A percentile compares a stretch with the other conserved stretches of the same genome.
These are phyloP conservation scores for Xylaria sp. DNA, from an alignment of 2,329 filamentous ascomycete genomes.

Conservation along the genomic window DNA sequence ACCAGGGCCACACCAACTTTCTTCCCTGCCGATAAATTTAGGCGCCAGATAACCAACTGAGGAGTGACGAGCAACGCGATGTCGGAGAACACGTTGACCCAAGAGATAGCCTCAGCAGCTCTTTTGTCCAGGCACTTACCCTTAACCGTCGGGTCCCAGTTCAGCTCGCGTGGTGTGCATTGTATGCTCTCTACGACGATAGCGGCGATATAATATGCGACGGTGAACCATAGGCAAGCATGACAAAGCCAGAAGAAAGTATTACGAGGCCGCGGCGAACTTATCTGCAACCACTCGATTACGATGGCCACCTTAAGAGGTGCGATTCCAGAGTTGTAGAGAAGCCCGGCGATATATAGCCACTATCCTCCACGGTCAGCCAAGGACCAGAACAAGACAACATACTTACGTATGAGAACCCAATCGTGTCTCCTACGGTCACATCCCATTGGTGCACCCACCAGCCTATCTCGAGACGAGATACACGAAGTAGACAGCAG, in stretches of 20 bases:
- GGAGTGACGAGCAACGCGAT: slow-evolving; percentile 19
- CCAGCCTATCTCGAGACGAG: slow-evolving; percentile 30
- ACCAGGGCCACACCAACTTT: slow-evolving; percentile 21
- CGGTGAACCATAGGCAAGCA: slow-evolving; percentile 24
- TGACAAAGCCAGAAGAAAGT: slow-evolving; percentile 32
- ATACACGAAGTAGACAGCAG: slow-evolving; percentile 26
- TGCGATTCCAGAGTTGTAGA: slow-evolving; percentile 29
- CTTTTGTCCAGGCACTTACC: slow-evolving; percentile 27
- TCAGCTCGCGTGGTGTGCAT: slow-evolving; percentile 27
- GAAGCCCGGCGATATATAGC: slow-evolving; percentile 29
- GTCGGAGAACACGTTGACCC: slow-evolving; percentile 27
- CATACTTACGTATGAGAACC: slow-evolving; percentile 13
- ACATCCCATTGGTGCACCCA: slow-evolving; percentile 36
- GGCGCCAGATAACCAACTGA: slow-evolving; percentile 29
- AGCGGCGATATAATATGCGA: slow-evolving; percentile 22
- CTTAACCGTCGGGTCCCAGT: slow-evolving; percentile 31
- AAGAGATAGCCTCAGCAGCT: slow-evolving; percentile 18
- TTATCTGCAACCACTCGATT: slow-evolving; percentile 29
- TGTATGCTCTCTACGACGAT: slow-evolving; percentile 29
- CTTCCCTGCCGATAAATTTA: slow-evolving; percentile 2
- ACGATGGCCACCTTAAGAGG: slow-evolving; percentile 32
- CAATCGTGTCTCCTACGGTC: slow-evolving; percentile 9
- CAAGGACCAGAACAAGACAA: background rate
- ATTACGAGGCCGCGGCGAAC: slow-evolving; percentile 10
- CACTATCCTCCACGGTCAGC: slow-evolving; percentile 26